Base-by-base conservation (phyloP, 352 stramenopile species). In the Thraustotheca clavata region DNA sequence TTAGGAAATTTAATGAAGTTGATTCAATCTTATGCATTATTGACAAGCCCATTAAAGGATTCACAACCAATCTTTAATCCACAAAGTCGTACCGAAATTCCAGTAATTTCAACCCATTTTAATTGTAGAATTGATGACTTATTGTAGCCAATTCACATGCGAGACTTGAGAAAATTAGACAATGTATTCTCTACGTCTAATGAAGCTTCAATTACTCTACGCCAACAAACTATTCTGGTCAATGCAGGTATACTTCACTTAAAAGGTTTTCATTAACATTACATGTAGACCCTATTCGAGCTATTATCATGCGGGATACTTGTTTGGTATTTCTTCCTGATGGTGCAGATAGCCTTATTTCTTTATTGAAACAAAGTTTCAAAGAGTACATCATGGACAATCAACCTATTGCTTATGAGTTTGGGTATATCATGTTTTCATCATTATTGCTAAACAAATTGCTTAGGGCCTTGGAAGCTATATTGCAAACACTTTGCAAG, bases 161-260 rank as follows among this genome's bases (percentile, higher is more conserved):
- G 60, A 55, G 60, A 68, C 35, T 48, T 68, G 54, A 48, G 60
- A 2, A 68, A 68, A 36, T 31, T 68, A 9, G 54, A 68, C 16
- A 62, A 24, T 46, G 54, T 35, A 3, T 68, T 65, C 34, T 50
- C 60, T 16, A 57, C 63, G 31, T 47, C 49, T 14, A 68, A 63
- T 33, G 60, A 68, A 35, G 49, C 60, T 16, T 68, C 60, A 1
- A 26, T 68, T 4, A n/a, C 52, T 3, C 29, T 68, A 4, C 62
- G 62, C 22, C 27, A 67, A 4, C 62, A 69, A 67, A 57, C 62
- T 18, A 69, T 69, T 33, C 35, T 69, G 18, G 33, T 69, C 16
- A 69, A 69, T 41, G 20, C 48, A 54, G 61, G 61, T 68, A 38
- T 7, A 2, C 41, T 14, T 27, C 14, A 16, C 16, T n/a, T 22